These are phyloP conservation scores for Meira nashicola DNA, from an alignment of 1,284 basidiomycete genomes.

Conservation along the genomic window DNA sequence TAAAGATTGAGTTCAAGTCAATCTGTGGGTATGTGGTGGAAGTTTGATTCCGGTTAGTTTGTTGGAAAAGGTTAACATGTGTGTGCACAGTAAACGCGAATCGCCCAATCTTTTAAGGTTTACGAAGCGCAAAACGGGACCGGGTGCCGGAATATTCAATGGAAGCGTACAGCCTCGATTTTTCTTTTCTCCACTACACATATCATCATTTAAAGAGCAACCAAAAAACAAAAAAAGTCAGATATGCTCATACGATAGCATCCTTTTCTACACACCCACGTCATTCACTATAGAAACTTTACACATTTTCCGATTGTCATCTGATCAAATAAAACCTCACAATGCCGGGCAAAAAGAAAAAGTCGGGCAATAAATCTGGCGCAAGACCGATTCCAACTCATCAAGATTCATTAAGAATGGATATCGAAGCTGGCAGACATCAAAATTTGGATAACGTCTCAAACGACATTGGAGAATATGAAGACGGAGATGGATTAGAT, in stretches of 20 bases:
- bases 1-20: no score
- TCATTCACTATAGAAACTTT: no score
- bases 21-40: background rate
- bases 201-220: no score
- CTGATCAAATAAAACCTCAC: background rate
- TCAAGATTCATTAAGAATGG: slow-evolving; percentile 6
- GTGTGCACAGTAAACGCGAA: background rate
- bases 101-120: background rate
- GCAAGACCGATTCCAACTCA: background rate
- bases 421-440: slow-evolving; percentile 4
- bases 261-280: no score
- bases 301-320: no score
- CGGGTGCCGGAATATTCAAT: background rate
- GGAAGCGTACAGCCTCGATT: background rate
- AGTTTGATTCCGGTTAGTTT: background rate
- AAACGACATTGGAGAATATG: slow-evolving; percentile 10
- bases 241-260: background rate
- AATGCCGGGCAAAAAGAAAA: slow-evolving; percentile 10
- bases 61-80: no score
- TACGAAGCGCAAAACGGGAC: no score
- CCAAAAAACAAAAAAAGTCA: no score
- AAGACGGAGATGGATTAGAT: slow-evolving; percentile 30
- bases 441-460: background rate
- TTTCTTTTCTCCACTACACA: background rate
- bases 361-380: background rate